These are phyloP conservation scores for Actinomortierella ambigua DNA, from an alignment of 371 early-diverging fungal genomes.

Conservation along the genomic window DNA sequence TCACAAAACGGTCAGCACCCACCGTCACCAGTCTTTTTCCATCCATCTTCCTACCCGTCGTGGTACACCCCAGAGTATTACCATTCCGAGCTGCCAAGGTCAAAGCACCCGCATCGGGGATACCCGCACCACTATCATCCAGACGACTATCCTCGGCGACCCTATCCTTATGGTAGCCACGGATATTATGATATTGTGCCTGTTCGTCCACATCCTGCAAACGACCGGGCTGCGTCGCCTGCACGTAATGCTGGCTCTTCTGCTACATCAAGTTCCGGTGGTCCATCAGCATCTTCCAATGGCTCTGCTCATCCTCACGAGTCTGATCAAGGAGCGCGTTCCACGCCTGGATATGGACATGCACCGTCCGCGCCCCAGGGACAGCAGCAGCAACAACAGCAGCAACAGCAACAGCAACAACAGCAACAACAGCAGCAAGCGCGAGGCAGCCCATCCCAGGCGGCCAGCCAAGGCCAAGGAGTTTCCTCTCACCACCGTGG, in stretches of 20 bases:
- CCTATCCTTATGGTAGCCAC: too few relatives aligned
- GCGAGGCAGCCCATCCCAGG: neutral
- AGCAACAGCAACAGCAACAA: slow-evolving; percentile 14
- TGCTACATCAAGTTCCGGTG: too few relatives aligned
- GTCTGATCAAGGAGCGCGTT: too few relatives aligned
- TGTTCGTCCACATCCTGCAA: too few relatives aligned
- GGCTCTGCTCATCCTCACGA: too few relatives aligned
- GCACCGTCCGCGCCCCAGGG: too few relatives aligned
- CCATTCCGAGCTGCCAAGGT: neutral
- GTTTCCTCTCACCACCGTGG: slow-evolving; percentile 14
- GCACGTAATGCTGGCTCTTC: too few relatives aligned
- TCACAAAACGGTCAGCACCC: neutral
- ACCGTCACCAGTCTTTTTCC: slow-evolving; percentile 5
- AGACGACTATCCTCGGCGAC: too few relatives aligned
- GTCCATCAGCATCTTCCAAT: too few relatives aligned
- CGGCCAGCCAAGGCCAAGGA: neutral
- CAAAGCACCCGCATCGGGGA: slow-evolving; percentile 5
- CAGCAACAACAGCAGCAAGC: slow-evolving; percentile 6
- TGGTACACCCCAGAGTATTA: slow-evolving; percentile 43
- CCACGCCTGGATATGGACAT: too few relatives aligned
- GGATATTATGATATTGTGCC: too few relatives aligned
- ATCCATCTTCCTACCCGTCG: slow-evolving; percentile 36
- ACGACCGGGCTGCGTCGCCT: too few relatives aligned
- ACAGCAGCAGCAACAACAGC: slow-evolving; percentile 7
- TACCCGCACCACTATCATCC: neutral